Base-by-base conservation (phyloP, 345 rosid species). In the Raphanus sativus region DNA sequence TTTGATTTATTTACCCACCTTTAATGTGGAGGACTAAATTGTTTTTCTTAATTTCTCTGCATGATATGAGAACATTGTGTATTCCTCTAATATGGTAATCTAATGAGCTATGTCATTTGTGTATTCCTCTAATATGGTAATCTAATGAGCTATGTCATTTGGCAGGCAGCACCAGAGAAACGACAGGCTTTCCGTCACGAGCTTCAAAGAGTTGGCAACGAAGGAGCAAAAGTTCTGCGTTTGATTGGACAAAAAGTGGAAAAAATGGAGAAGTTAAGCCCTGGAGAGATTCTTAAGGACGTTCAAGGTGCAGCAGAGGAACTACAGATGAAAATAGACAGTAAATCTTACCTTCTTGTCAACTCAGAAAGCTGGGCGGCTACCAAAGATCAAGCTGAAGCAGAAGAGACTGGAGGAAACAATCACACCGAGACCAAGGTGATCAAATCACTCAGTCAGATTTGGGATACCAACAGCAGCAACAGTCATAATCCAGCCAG, bases 111-210 rank as follows among this genome's bases (percentile, higher is more conserved):
- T 21, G 21, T 21, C 21, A 21, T 21, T 21, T 21, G 21, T 21
- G 74, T 56, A 11, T 65, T 11, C 3, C 32, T 8, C 21, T 13
- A 13, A 32, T 21, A 6, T 45, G 50, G 3, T 48, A 4, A 62
- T 16, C 2, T 61, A 42, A 62, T 72, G 6, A 17, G 67, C 25
- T 56, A 0, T 76, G 24, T 71, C 10, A 62, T 71, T 17, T 66
- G 28, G 4, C 77, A 92, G 97, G 97, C 98, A 65, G 89, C 91
- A 0, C 81, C 89, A n/a, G 94, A 90, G 29, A 89, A 85, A 86
- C 86, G 97, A 67, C 83, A 71, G 17, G 90, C 71, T 13, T 90
- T 93, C 17, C 65, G 75, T 8, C 28, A 45, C 3, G 90, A 85
- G 84, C 83, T 87, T 12, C 84, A 75, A 55, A 80, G 84, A 61